Conservation (phyloP, 257 asterid genomes). For the Petunia secreta region DNA sequence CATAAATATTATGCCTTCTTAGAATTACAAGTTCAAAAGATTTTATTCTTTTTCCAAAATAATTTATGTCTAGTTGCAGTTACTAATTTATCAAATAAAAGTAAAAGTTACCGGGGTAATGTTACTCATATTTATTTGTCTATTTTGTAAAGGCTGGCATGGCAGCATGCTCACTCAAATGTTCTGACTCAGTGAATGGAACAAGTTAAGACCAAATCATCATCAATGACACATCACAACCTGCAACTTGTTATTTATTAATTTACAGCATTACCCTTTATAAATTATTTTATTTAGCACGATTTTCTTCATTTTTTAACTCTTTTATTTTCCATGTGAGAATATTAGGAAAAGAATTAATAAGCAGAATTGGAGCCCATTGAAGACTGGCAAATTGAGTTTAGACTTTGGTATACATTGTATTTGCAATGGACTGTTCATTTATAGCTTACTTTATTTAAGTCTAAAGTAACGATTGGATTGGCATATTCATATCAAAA, state of each 20-base stretch:
- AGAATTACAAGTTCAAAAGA: no score
- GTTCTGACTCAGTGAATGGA: conserved; percentile 13
- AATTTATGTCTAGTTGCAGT: neutral
- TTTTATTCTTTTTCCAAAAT: no score
- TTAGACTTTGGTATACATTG: no score
- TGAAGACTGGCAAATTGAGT: no score
- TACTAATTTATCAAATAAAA: neutral
- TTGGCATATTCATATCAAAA: no score
- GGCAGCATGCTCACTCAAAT: conserved; percentile 24
- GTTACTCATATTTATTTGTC: neutral
- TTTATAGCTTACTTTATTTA: no score
- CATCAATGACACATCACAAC: conserved; percentile 20
- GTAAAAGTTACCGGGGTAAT: neutral
- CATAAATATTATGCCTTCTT: no score
- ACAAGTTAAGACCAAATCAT: conserved; percentile 16
- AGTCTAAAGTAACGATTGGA: no score
- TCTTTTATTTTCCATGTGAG: neutral
- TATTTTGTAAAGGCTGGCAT: conserved; percentile 1
- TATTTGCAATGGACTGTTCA: no score
- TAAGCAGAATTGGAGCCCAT: no score
- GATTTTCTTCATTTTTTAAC: neutral
- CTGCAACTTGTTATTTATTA: neutral
- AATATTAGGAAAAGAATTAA: no score
- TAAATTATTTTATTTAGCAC: neutral
- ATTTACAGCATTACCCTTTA: neutral